Evolutionary conservation across 176 grass and related monocot genomes (phyloP).

Genomic region (Poa pratensis): DNA sequence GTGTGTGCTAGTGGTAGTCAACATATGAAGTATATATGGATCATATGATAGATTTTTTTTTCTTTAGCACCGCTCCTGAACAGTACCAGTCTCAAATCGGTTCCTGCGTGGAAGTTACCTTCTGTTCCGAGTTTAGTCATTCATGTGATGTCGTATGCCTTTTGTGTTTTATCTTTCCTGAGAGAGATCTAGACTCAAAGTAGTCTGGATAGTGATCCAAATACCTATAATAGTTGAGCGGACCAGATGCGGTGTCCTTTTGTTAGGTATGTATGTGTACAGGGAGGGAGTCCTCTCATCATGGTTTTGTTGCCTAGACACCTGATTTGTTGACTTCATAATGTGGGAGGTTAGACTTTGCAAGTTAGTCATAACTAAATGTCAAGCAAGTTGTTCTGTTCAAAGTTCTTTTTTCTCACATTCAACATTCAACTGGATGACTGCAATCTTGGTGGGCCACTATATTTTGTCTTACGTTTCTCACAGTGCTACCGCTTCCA

Average conservation of each 20-base stretch:
- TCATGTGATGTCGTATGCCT: neutral
- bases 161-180: conserved; percentile 1
- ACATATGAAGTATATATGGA: neutral
- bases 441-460: conserved; percentile 1
- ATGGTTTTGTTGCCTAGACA: neutral
- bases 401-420: conserved; percentile 1
- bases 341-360: conserved; percentile 9
- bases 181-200: neutral
- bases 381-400: conserved; percentile 30
- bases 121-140: conserved; percentile 4
- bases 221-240: conserved; percentile 14
- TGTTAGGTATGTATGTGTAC: conserved; percentile 7
- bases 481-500: neutral
- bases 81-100: neutral
- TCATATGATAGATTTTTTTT: neutral
- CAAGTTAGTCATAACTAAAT: conserved; percentile 28
- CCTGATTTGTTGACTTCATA: conserved; percentile 34
- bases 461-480: conserved; percentile 37
- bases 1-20: neutral
- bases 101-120: neutral
- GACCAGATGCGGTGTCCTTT: neutral
- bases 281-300: neutral
- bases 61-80: neutral
- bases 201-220: neutral
- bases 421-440: conserved; percentile 33